Conservation (phyloP, 2,329 filamentous ascomycete genomes). For the Fusarium chaquense region DNA sequence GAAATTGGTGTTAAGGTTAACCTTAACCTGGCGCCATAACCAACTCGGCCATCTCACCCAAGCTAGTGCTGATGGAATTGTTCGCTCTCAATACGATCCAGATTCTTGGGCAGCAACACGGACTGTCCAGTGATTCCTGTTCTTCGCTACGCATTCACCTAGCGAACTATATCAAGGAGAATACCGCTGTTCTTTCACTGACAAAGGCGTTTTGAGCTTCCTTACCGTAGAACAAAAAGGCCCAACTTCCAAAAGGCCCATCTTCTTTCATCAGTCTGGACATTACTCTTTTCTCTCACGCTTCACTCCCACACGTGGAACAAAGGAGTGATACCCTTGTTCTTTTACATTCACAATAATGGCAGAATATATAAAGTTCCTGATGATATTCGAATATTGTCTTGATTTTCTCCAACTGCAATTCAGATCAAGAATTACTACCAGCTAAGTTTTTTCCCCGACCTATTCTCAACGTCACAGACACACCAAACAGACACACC, state of each 20-base stretch:
- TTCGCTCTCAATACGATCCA: accelerated
- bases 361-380: neutral
- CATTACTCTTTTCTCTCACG: no score
- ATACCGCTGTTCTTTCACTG: no score
- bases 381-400: accelerated
- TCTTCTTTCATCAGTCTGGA: no score
- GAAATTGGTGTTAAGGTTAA: conserved; percentile 35
- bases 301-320: neutral
- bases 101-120: accelerated
- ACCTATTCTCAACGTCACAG: no score
- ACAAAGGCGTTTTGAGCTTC: neutral
- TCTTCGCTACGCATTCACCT: neutral
- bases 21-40: conserved; percentile 38
- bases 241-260: accelerated
- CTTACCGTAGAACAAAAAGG: neutral
- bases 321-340: neutral
- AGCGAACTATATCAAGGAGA: neutral
- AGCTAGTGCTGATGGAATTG: neutral
- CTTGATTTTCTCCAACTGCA: neutral
- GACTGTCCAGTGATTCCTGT: no score
- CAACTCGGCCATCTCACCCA: conserved; percentile 39
- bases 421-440: neutral
- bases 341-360: no score
- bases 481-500: neutral
- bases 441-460: neutral